phyloP scores from a whole-genome alignment of 2,329 filamentous ascomycete species.

The Aciculosporium take region DNA sequence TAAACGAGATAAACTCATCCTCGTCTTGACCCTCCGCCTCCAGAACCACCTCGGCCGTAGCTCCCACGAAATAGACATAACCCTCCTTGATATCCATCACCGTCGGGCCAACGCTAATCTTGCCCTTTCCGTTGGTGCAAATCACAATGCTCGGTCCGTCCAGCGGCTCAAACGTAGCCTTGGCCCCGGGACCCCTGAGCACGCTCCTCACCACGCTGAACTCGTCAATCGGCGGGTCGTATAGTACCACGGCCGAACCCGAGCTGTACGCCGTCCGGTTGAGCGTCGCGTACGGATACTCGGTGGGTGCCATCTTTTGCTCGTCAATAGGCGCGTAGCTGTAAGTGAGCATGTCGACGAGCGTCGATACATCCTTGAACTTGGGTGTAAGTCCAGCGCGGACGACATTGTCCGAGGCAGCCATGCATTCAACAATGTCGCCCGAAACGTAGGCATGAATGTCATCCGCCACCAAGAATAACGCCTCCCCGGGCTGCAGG shows the following conservation, averaged over 20 bases:
- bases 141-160: slow-evolving; percentile 86
- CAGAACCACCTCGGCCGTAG: slow-evolving; percentile 69
- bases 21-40: slow-evolving; percentile 48
- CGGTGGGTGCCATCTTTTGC: slow-evolving; percentile 78
- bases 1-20: slow-evolving; percentile 74
- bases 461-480: slow-evolving; percentile 92
- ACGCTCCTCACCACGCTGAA: slow-evolving; percentile 79
- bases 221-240: slow-evolving; percentile 93
- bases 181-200: slow-evolving; percentile 56
- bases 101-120: slow-evolving; percentile 73
- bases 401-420: slow-evolving; percentile 95
- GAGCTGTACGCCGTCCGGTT: slow-evolving; percentile 73
- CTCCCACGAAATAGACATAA: slow-evolving; percentile 72
- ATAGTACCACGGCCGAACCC: slow-evolving; percentile 57
- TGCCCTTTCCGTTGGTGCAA: slow-evolving; percentile 71
- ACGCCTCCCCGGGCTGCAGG: slow-evolving; percentile 75
- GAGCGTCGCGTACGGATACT: slow-evolving; percentile 75
- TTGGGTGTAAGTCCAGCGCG: slow-evolving; percentile 95
- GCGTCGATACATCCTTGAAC: slow-evolving; percentile 86
- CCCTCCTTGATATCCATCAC: slow-evolving; percentile 59
- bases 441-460: slow-evolving; percentile 91
- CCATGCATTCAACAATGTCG: slow-evolving; percentile 99
- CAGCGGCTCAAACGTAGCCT: slow-evolving; percentile 77
- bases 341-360: slow-evolving; percentile 88
- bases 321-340: slow-evolving; percentile 85